These are phyloP conservation scores for Lentinula guzmanii DNA, from an alignment of 768 basidiomycete species.

Conservation along the genomic window DNA sequence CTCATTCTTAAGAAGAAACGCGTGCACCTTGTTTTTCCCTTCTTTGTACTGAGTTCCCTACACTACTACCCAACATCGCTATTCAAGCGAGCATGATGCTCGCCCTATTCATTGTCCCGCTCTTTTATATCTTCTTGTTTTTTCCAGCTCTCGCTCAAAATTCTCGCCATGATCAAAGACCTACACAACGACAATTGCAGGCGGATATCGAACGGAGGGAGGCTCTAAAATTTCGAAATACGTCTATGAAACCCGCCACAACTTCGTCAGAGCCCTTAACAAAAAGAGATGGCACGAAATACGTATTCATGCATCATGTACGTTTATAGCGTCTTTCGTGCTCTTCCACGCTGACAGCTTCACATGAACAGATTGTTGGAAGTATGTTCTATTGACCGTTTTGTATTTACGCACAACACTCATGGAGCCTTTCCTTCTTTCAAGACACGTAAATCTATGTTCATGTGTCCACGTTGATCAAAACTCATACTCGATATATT, in stretches of 20 bases:
- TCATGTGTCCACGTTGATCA: background rate
- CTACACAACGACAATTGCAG: background rate
- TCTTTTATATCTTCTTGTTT: background rate
- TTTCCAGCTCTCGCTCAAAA: background rate
- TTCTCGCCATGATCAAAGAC: background rate
- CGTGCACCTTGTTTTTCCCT: background rate
- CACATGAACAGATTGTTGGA: slow-evolving; percentile 33
- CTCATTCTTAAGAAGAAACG: background rate
- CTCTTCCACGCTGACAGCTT: background rate
- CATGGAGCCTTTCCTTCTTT: background rate
- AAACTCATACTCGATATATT: background rate
- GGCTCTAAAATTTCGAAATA: background rate
- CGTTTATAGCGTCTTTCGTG: slow-evolving; percentile 10
- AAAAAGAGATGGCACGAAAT: slow-evolving; percentile 21
- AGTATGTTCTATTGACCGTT: slow-evolving; percentile 25
- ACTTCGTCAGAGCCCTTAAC: background rate
- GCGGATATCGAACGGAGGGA: background rate
- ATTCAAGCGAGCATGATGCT: background rate
- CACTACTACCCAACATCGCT: background rate
- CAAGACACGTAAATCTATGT: slow-evolving; percentile 34
- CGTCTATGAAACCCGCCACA: background rate
- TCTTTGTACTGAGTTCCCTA: background rate
- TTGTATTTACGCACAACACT: background rate
- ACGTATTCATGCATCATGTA: slow-evolving; percentile 49
- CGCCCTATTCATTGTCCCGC: background rate